These are phyloP conservation scores for Rhizophora mangle DNA, from an alignment of 345 rosid genomes.

Conservation along the genomic window DNA sequence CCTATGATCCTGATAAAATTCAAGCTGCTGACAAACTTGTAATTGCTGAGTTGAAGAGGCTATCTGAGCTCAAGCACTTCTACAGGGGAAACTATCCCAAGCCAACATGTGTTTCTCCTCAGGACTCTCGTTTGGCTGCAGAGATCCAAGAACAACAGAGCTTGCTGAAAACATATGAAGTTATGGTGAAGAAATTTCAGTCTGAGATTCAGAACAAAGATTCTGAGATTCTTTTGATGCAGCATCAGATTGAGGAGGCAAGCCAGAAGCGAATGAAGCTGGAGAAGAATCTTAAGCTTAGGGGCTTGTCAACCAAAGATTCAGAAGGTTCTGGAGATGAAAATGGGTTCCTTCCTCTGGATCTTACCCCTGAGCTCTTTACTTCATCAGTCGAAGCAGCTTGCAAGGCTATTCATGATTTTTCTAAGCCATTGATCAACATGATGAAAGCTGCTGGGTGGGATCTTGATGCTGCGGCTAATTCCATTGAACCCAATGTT, in stretches of 20 bases:
- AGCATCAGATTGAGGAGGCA: conserved; percentile 73
- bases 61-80: conserved; percentile 75
- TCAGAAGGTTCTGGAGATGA: conserved; percentile 51
- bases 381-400: conserved; percentile 58
- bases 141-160: conserved; percentile 90
- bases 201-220: conserved; percentile 88
- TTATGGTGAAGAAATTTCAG: conserved; percentile 86
- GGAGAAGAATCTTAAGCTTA: conserved; percentile 77
- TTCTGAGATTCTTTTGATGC: conserved; percentile 67
- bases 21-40: conserved; percentile 81
- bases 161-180: conserved; percentile 79
- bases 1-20: conserved; percentile 82
- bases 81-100: conserved; percentile 76
- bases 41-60: conserved; percentile 67
- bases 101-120: conserved; percentile 63
- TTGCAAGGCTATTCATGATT: conserved; percentile 73
- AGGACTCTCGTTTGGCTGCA: conserved; percentile 84
- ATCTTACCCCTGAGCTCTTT: conserved; percentile 65
- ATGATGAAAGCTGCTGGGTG: conserved; percentile 94
- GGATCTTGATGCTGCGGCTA: conserved; percentile 91
- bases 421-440: conserved; percentile 75
- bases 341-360: conserved; percentile 42
- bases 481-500: conserved; percentile 67
- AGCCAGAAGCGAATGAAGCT: conserved; percentile 63
- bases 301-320: conserved; percentile 66